These are phyloP conservation scores for Brassica nigra DNA, from an alignment of 345 rosid species.

Conservation along the genomic window DNA sequence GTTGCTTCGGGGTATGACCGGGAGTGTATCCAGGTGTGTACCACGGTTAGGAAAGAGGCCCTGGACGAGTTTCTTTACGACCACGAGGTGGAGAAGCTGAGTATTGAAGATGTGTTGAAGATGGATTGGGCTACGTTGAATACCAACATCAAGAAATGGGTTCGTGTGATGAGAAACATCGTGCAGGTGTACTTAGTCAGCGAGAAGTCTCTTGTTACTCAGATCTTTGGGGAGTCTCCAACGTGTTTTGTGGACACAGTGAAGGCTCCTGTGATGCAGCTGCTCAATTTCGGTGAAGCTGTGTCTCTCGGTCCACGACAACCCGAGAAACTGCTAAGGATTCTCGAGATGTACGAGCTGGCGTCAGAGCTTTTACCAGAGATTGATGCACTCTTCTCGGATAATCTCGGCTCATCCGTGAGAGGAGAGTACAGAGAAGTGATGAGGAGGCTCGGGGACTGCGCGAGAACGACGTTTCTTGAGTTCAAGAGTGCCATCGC, in stretches of 20 bases:
- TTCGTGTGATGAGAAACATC: constrained; percentile 61
- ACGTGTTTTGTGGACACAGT: constrained; percentile 73
- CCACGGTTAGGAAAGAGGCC: constrained; percentile 64
- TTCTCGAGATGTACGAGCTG: constrained; percentile 87
- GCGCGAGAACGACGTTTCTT: constrained; percentile 61
- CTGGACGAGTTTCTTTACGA: constrained; percentile 73
- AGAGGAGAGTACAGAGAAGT: constrained; percentile 63
- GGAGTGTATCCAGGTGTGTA: constrained; percentile 76
- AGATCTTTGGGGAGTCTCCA: constrained; percentile 59
- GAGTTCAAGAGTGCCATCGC: constrained; percentile 80
- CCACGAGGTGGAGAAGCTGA: constrained; percentile 80
- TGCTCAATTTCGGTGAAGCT: constrained; percentile 84
- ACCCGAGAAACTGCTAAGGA: constrained; percentile 69
- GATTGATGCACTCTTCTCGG: constrained; percentile 55
- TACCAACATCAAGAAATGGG: constrained; percentile 89
- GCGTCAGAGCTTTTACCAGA: constrained; percentile 66
- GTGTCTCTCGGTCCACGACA: constrained; percentile 73
- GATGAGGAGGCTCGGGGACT: constrained; percentile 61
- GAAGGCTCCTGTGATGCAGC: constrained; percentile 71
- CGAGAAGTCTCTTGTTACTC: constrained; percentile 67
- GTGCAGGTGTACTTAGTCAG: constrained; percentile 71
- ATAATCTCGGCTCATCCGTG: constrained; percentile 52
- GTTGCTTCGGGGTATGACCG: constrained; percentile 60
- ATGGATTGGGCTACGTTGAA: constrained; percentile 77
- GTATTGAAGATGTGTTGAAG: constrained; percentile 81